Conservation (phyloP, 2,329 filamentous ascomycete species). For the Aspergillus novofumigatus region DNA sequence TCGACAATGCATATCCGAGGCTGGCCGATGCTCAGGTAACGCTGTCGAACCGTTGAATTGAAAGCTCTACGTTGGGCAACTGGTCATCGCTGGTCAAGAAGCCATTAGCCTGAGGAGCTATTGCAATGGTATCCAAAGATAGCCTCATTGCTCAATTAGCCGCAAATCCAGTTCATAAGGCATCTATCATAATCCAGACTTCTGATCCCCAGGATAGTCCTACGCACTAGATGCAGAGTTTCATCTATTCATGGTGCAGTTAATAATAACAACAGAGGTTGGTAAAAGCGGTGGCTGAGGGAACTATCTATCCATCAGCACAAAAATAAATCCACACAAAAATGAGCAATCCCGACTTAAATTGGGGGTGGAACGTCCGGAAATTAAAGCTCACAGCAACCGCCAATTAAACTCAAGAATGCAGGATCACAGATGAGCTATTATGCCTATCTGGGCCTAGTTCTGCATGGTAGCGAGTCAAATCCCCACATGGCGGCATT, state of each 20-base stretch:
- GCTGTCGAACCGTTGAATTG: too few species aligned
- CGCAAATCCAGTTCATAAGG: too few species aligned
- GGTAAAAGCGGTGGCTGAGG: neutral
- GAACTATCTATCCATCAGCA: neutral
- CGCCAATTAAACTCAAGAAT: neutral
- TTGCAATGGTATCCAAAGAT: too few species aligned
- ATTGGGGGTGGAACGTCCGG: neutral
- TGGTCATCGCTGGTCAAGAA: too few species aligned
- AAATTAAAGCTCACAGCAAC: neutral
- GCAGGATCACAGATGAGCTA: neutral
- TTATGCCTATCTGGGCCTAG: neutral
- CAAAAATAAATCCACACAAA: neutral
- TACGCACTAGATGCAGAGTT: too few species aligned
- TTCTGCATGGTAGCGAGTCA: neutral
- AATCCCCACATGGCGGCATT: neutral
- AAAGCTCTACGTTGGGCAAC: too few species aligned
- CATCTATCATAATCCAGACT: too few species aligned
- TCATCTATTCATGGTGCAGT: neutral
- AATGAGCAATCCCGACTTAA: neutral
- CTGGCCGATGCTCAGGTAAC: too few species aligned
- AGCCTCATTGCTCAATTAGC: too few species aligned
- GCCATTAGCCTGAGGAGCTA: too few species aligned
- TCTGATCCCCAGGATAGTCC: too few species aligned
- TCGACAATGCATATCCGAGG: too few species aligned
- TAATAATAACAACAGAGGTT: neutral